Evolutionary conservation across 2,329 filamentous ascomycete species (phyloP).

Genomic region (Fusarium pininemorale): DNA sequence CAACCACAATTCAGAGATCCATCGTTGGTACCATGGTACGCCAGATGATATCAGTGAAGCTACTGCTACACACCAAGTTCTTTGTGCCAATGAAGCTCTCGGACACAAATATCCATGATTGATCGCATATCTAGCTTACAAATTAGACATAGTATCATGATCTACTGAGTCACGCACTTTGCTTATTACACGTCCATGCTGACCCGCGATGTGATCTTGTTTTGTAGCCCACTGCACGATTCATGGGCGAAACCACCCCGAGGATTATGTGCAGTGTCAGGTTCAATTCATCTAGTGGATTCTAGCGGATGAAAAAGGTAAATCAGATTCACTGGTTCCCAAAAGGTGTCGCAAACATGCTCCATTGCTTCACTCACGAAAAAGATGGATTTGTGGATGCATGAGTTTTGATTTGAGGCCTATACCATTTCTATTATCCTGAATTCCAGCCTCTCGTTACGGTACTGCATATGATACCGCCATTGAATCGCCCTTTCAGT

Average conservation of each 20-base stretch:
- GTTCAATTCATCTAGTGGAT: rapidly evolving
- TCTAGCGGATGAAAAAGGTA: rapidly evolving
- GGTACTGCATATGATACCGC: rapidly evolving
- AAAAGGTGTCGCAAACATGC: neutral
- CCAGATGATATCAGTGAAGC: neutral
- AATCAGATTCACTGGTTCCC: neutral
- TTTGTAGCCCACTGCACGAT: neutral
- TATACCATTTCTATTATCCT: neutral
- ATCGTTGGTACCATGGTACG: neutral
- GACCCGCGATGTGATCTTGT: too few relatives aligned
- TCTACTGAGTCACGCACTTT: neutral
- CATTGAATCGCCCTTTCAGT: neutral
- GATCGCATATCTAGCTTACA: neutral
- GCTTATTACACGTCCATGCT: rapidly evolving
- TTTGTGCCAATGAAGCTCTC: rapidly evolving
- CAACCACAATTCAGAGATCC: rapidly evolving
- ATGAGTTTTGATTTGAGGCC: rapidly evolving
- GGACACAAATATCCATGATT: rapidly evolving
- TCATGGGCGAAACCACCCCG: rapidly evolving
- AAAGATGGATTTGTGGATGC: rapidly evolving
- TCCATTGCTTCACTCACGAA: rapidly evolving
- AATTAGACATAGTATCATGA: rapidly evolving
- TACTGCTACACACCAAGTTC: neutral
- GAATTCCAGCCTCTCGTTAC: rapidly evolving
- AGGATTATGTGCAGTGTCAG: rapidly evolving